Base-by-base conservation (phyloP, 441 rosid genomes). In the Biscutella laevigata region DNA sequence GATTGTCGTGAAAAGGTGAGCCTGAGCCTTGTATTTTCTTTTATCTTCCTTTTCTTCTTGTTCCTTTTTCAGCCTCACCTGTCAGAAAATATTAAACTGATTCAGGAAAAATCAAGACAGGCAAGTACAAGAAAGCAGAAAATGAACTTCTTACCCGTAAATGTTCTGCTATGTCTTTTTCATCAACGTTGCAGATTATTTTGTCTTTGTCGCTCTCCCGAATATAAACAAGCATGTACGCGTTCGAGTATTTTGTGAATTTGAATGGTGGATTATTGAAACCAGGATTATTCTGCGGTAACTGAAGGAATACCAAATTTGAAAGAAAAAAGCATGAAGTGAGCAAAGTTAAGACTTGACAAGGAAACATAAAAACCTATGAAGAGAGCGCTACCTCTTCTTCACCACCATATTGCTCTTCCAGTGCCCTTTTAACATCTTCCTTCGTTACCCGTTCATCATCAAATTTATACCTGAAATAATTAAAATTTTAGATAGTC, bases 321-420 rank as follows among this genome's bases (percentile, higher is more conserved):
- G n/a, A 26, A 27, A 39, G 44, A 14, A 38, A n/a, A n/a, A n/a
- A n/a, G n/a, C 39, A 29, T 11, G 4, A 37, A 38, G 35, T 44
- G 44, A 59, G 51, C 37, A 45, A 34, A 39, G 13, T n/a, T 15
- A 37, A 24, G 17, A 32, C n/a, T n/a, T n/a, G 5, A 37, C 37
- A 45, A 40, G 43, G 30, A 65, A 43, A 9, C 30, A 16, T 4
- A 5, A 46, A 64, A 52, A 45, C 33, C 53, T 44, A 73, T 43
- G n/a, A 41, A 50, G 26, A 13, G 66, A 65, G 49, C 20, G 7
- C 28, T 73, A 91, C 98, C 94, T 91, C 98, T 72, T 88, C 98
- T 72, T 87, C 98, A 28, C 98, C 98, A 55, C 98, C 98, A 76
- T 91, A 91, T 69, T 91, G 98, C 66, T 88, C 98, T 63, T 91